Evolutionary conservation across 345 rosid species (phyloP).

Genomic region (Fremontodendron californicum): DNA sequence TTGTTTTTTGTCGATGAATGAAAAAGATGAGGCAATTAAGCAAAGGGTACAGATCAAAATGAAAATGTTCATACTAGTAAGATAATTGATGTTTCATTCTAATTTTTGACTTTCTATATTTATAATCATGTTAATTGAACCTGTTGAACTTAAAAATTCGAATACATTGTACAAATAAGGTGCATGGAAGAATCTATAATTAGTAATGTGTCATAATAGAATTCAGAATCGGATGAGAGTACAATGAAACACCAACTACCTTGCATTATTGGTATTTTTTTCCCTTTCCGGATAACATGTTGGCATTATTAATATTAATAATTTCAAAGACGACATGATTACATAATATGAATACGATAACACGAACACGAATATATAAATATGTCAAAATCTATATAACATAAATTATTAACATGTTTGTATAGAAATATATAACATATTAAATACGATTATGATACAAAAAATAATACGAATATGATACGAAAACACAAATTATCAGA

Average conservation of each 20-base stretch:
- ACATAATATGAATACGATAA: no score
- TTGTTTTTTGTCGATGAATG: neutral
- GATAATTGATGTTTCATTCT: neutral
- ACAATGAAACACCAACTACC: neutral
- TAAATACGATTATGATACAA: no score
- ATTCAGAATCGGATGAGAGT: no score
- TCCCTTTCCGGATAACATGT: neutral
- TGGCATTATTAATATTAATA: no score
- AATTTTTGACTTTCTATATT: neutral
- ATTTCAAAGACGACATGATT: no score
- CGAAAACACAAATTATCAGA: no score
- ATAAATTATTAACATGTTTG: no score
- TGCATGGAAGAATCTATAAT: neutral
- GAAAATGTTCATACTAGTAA: neutral
- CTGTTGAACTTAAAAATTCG: neutral
- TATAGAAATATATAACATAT: no score
- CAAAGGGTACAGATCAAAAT: neutral
- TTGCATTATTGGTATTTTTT: neutral
- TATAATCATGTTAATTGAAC: neutral
- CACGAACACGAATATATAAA: no score
- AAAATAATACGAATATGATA: no score
- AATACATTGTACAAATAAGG: neutral
- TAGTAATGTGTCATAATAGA: neutral
- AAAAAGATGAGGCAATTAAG: neutral
- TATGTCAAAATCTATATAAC: no score